Percentiles rank a stretch among this genome's conserved stretches.
Conservation (phyloP, 129 eudicot genomes). For the Escallonia herrerae region DNA sequence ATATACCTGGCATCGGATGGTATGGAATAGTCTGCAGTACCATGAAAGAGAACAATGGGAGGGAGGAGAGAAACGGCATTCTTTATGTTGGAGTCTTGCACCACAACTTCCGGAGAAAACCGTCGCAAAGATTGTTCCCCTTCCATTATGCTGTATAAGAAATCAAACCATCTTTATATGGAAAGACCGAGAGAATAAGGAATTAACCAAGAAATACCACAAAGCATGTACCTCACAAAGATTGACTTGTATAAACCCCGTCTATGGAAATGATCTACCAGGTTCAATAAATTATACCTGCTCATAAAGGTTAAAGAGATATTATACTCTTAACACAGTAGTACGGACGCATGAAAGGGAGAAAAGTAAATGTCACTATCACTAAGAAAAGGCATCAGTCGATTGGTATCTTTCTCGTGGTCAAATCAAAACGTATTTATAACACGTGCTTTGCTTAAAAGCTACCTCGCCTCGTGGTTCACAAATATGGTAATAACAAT, state of each 20-base stretch:
- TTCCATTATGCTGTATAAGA: constrained; percentile 64
- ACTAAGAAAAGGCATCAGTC: no score
- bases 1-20: constrained; percentile 77
- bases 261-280: constrained; percentile 61
- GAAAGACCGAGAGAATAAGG: neutral
- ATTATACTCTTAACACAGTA: neutral
- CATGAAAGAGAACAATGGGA: constrained; percentile 69
- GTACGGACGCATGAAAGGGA: neutral
- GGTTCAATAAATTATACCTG: constrained; percentile 77
- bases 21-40: constrained; percentile 80
- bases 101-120: constrained; percentile 77
- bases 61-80: constrained; percentile 72
- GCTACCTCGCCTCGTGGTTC: no score
- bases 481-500: no score
- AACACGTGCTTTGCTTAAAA: no score
- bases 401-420: no score
- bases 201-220: neutral
- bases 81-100: constrained; percentile 49
- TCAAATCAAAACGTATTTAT: no score
- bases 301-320: constrained; percentile 14
- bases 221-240: constrained; percentile 46
- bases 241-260: constrained; percentile 76
- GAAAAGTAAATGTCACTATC: neutral
- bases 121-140: constrained; percentile 69
- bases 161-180: constrained; percentile 3